These are phyloP conservation scores for Ganoderma meredithae DNA, from an alignment of 1,284 basidiomycete species.

Conservation along the genomic window DNA sequence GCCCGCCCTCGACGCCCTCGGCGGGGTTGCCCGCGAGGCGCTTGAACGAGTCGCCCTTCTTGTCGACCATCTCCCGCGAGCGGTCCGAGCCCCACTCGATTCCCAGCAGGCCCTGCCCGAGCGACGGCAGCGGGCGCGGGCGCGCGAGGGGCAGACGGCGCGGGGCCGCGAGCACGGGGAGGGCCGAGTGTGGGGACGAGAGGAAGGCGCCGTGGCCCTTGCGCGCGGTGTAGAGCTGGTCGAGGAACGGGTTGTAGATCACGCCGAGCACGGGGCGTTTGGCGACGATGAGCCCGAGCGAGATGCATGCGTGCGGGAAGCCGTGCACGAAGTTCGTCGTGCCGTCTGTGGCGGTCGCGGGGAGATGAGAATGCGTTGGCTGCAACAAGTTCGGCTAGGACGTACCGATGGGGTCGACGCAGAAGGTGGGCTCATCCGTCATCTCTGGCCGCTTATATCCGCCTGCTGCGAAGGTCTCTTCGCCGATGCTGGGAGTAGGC, in stretches of 20 bases:
- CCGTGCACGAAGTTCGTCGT: slow-evolving; percentile 96
- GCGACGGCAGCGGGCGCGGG: slow-evolving; percentile 74
- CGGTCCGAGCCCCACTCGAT: slow-evolving; percentile 96
- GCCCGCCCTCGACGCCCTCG: slow-evolving; percentile 71
- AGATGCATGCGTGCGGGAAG: slow-evolving; percentile 91
- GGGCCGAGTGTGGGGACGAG: slow-evolving; percentile 42
- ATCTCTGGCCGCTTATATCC: slow-evolving; percentile 61
- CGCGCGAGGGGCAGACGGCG: slow-evolving; percentile 74
- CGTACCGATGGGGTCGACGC: slow-evolving; percentile 86
- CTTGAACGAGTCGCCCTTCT: slow-evolving; percentile 78
- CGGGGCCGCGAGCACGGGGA: slow-evolving; percentile 50
- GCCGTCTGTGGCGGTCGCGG: slow-evolving; percentile 62
- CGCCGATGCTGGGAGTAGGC: slow-evolving; percentile 93
- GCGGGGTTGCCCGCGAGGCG: slow-evolving; percentile 80
- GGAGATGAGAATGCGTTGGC: background rate
- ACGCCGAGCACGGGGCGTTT: slow-evolving; percentile 87
- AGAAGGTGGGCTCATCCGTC: slow-evolving; percentile 90
- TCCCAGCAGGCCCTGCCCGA: slow-evolving; percentile 84
- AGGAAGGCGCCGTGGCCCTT: slow-evolving; percentile 86
- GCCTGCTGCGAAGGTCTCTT: slow-evolving; percentile 86
- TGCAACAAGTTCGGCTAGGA: slow-evolving; percentile 11
- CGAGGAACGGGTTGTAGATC: slow-evolving; percentile 92
- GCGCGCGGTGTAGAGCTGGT: slow-evolving; percentile 84
- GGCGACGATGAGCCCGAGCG: slow-evolving; percentile 88
- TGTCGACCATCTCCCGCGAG: slow-evolving; percentile 58